Evolutionary conservation across 495 filamentous ascomycete species (phyloP), one percentile per base, ranked within the genome.

Genomic region (Parathielavia appendiculata): DNA sequence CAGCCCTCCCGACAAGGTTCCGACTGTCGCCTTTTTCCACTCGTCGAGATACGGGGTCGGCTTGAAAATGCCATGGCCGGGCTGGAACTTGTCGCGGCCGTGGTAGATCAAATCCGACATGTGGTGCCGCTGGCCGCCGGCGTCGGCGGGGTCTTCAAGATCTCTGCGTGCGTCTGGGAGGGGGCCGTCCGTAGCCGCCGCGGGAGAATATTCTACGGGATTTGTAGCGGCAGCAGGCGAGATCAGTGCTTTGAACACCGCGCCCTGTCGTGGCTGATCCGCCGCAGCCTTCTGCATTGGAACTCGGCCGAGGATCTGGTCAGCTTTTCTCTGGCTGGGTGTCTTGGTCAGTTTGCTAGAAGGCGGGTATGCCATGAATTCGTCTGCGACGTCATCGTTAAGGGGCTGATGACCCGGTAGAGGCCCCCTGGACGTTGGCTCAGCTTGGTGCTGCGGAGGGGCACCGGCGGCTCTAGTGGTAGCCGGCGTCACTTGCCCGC

Each of bases 1-100:
- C 39, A 82, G 63, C 11, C 73, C 62, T 32, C 78, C 79, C 0
- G 75, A 70, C 36, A 86, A 64, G 9, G 73, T 70, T 39, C 80
- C 82, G 11, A 79, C 72, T 0, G 76, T 78, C 34, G 72, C 80
- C 49, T 76, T 76, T 65, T 75, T 81, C 83, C 83, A 86, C 66
- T 86, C 83, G 50, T 83, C 76, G 12, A 84, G 66, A 41, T 77
- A 77, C 54, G 62, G 63, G 0, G 75, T 73, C 22, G 76, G 72
- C 45, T 73, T 67, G 62, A 79, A 80, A 19, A 77, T 66, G 10
- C 73, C 73, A 45, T 71, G 68, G 51, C 73, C 75, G 17, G 75
- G 72, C 20, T 60, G 61, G 30, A 73, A 58, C 36, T 76, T 74
- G 40, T 78, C 69, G 43, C 69, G 71, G 26, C 70, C 67, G 56